Evolutionary conservation across 2,329 filamentous ascomycete species (phyloP).

Genomic region (Pseudomassariella vexata): DNA sequence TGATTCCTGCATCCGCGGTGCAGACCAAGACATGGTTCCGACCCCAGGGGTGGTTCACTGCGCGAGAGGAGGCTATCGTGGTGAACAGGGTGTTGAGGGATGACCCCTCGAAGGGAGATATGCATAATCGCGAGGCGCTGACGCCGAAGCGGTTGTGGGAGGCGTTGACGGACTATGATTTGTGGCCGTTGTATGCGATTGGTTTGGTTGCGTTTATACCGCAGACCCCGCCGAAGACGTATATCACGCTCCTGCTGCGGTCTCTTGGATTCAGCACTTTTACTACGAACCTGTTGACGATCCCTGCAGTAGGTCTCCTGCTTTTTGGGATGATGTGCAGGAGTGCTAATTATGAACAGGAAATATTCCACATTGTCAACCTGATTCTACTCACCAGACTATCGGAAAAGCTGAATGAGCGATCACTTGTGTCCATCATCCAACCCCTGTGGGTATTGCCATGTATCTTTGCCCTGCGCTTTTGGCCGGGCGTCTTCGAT

Average conservation of each 20-base stretch:
- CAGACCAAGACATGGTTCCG: conserved; percentile 45
- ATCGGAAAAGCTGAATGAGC: conserved; percentile 43
- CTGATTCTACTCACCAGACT: conserved; percentile 45
- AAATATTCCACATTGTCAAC: conserved; percentile 46
- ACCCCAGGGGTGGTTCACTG: conserved; percentile 50
- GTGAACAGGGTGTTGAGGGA: conserved; percentile 53
- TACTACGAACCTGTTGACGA: conserved; percentile 49
- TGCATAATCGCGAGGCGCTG: conserved; percentile 52
- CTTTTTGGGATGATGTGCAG: too few species aligned
- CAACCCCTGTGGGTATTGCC: conserved; percentile 50
- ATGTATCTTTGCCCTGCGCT: conserved; percentile 42
- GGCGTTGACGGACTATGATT: conserved; percentile 45
- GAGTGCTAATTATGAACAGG: too few species aligned
- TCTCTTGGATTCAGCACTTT: conserved; percentile 46
- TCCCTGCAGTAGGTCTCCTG: conserved; percentile 39
- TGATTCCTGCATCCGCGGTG: conserved; percentile 43
- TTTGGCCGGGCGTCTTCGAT: conserved; percentile 34
- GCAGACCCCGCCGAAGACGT: conserved; percentile 35
- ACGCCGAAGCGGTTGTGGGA: conserved; percentile 41
- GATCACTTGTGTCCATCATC: conserved; percentile 37
- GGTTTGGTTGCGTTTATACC: conserved; percentile 45
- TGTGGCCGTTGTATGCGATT: conserved; percentile 51
- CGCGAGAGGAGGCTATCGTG: conserved; percentile 51
- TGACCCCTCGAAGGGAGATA: conserved; percentile 51
- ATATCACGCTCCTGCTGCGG: conserved; percentile 47